These are phyloP conservation scores for Taxawa tesnikishii DNA, from an alignment of 2,329 filamentous ascomycete genomes.

Conservation along the genomic window DNA sequence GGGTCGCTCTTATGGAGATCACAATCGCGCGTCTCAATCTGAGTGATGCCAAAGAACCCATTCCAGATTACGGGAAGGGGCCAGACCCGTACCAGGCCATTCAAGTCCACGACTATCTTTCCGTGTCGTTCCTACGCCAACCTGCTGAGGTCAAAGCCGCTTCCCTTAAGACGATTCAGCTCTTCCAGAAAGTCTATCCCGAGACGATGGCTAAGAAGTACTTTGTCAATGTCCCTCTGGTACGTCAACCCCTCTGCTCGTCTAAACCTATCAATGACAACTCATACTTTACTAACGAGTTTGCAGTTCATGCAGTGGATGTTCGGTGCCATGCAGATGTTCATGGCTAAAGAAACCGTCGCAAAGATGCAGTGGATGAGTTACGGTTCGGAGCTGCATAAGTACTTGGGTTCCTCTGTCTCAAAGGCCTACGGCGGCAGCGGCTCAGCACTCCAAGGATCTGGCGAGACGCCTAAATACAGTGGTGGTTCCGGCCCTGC, in stretches of 20 bases:
- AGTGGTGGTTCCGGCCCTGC: constrained; percentile 3
- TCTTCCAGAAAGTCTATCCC: constrained; percentile 74
- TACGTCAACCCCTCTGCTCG: constrained; percentile 2
- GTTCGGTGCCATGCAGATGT: constrained; percentile 33
- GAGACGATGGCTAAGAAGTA: constrained; percentile 86
- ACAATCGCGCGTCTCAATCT: constrained; percentile 65
- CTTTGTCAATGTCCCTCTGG: constrained; percentile 82
- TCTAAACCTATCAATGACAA: background rate
- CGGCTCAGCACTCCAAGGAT: constrained; percentile 37
- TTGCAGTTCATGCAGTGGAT: constrained; percentile 64
- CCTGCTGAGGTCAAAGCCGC: constrained; percentile 65
- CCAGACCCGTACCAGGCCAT: constrained; percentile 79
- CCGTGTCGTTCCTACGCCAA: constrained; percentile 74
- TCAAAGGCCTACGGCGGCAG: constrained; percentile 72
- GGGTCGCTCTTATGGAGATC: constrained; percentile 80
- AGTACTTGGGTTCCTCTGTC: constrained; percentile 52
- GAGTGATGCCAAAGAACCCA: constrained; percentile 52
- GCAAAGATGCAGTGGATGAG: constrained; percentile 37
- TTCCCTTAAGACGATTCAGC: constrained; percentile 66
- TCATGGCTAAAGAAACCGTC: constrained; percentile 35
- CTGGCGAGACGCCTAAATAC: constrained; percentile 28
- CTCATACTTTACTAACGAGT: background rate
- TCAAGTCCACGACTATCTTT: constrained; percentile 88
- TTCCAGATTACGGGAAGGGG: constrained; percentile 53
- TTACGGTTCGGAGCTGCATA: constrained; percentile 53